A percentile compares a stretch with the other conserved stretches of the same genome.
Evolutionary conservation across 169 alveolate genomes (phyloP).

Genomic region (Cryptosporidium viatorum): DNA sequence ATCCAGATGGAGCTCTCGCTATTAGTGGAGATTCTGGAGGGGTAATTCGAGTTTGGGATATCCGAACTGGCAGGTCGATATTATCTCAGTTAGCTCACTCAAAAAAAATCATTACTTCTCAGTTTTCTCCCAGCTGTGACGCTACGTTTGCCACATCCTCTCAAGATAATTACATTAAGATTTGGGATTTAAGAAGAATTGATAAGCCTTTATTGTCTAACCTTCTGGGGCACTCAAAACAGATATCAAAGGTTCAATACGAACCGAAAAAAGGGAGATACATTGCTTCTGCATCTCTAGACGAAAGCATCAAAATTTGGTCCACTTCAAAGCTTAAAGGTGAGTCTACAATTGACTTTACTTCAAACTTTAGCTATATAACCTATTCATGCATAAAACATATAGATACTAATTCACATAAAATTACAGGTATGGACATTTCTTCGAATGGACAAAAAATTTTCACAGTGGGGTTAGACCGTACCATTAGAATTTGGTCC

Average conservation of each 20-base stretch:
- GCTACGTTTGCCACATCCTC: slow-evolving; percentile 85
- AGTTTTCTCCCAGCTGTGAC: slow-evolving; percentile 80
- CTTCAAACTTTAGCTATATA: background rate
- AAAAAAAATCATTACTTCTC: slow-evolving; percentile 80
- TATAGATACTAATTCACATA: slow-evolving; percentile 23
- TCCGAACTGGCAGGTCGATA: slow-evolving; percentile 88
- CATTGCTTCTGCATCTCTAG: slow-evolving; percentile 37
- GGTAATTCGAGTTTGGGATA: slow-evolving; percentile 87
- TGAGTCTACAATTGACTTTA: background rate
- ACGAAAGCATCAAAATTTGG: slow-evolving; percentile 52
- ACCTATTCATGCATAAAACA: slow-evolving; percentile 21
- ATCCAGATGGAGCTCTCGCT: slow-evolving; percentile 89
- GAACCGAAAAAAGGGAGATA: slow-evolving; percentile 66
- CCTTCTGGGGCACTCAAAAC: slow-evolving; percentile 56
- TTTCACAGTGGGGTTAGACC: slow-evolving; percentile 62
- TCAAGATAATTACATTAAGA: slow-evolving; percentile 87
- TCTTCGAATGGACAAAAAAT: slow-evolving; percentile 27
- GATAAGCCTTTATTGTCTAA: slow-evolving; percentile 18
- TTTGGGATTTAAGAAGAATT: slow-evolving; percentile 90
- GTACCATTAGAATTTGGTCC: slow-evolving; percentile 50
- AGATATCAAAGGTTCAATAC: slow-evolving; percentile 42
- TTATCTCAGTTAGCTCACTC: slow-evolving; percentile 83
- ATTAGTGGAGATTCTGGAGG: slow-evolving; percentile 91
- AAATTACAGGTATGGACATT: slow-evolving; percentile 56
- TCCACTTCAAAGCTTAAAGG: background rate